Percentiles rank a stretch among this genome's conserved stretches.
Conservation (phyloP, 116 monocot genomes). For the Zostera marina region DNA sequence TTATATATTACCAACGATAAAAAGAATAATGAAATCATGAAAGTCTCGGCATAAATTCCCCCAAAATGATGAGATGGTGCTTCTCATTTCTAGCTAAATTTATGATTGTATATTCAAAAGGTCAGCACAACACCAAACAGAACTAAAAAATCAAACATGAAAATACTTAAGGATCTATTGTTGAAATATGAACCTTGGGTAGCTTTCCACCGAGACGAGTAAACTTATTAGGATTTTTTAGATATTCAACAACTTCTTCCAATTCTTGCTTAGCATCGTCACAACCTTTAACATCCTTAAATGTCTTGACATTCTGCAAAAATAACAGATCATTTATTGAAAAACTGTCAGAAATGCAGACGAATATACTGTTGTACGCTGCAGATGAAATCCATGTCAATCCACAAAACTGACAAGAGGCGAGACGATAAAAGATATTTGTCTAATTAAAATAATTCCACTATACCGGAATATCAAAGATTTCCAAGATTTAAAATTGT, state of each 20-base stretch:
- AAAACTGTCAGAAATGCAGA: neutral
- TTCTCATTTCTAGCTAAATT: too few species aligned
- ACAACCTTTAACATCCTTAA: constrained; percentile 98
- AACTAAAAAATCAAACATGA: neutral
- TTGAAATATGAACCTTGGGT: constrained; percentile 52
- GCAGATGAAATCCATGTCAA: too few species aligned
- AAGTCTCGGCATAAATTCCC: neutral
- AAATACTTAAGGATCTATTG: neutral
- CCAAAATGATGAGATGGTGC: too few species aligned
- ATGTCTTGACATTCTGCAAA: constrained; percentile 86
- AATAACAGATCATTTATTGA: neutral
- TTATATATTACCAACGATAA: neutral
- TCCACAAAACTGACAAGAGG: too few species aligned
- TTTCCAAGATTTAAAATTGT: too few species aligned
- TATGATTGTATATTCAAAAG: neutral
- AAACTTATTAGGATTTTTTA: constrained; percentile 85
- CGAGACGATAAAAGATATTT: too few species aligned
- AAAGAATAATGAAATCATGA: neutral
- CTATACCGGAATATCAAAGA: too few species aligned
- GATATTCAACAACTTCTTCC: constrained; percentile 96
- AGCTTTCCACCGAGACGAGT: constrained; percentile 94
- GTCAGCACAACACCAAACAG: neutral
- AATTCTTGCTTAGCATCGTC: constrained; percentile 99
- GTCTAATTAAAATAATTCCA: too few species aligned
- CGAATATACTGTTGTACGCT: too few species aligned